A percentile compares a stretch with the other conserved stretches of the same genome.
These are phyloP conservation scores for Fusarium palustre DNA, from an alignment of 2,329 filamentous ascomycete species.

Conservation along the genomic window DNA sequence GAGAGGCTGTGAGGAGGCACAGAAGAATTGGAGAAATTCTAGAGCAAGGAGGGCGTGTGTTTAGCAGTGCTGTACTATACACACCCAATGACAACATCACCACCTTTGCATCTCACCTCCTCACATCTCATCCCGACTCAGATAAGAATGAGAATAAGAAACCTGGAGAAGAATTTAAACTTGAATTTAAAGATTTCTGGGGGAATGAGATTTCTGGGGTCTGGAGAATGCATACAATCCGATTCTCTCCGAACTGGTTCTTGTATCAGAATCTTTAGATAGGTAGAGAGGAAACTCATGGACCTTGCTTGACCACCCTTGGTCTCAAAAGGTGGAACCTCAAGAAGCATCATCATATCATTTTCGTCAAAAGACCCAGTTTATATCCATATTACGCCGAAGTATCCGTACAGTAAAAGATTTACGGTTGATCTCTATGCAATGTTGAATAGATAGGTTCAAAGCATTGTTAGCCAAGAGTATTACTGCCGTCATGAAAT, in stretches of 20 bases:
- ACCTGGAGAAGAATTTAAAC: conserved; percentile 34
- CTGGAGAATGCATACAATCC: conserved; percentile 22
- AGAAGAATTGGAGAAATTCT: conserved; percentile 29
- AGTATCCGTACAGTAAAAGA: conserved; percentile 15
- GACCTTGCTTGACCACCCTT: conserved; percentile 21
- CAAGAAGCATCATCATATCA: conserved; percentile 10
- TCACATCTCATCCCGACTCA: neutral
- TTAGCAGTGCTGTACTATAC: neutral
- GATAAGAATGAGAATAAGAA: conserved; percentile 12
- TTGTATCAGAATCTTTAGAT: conserved; percentile 27
- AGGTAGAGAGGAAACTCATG: conserved; percentile 19
- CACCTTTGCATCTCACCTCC: conserved; percentile 1
- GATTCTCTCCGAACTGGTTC: conserved; percentile 15
- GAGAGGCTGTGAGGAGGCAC: conserved; percentile 23
- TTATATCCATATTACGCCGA: conserved; percentile 29
- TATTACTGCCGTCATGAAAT: conserved; percentile 17
- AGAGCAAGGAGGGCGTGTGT: conserved; percentile 26
- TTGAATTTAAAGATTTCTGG: conserved; percentile 24
- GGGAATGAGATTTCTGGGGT: conserved; percentile 34
- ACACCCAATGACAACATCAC: conserved; percentile 27
- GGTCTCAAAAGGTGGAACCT: conserved; percentile 30
- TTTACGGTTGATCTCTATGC: conserved; percentile 4
- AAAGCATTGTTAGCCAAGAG: neutral
- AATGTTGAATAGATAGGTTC: neutral
- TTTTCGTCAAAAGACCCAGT: conserved; percentile 37